Evolutionary conservation across 2,329 filamentous ascomycete genomes (phyloP).

Genomic region (Byssochlamys sp.): DNA sequence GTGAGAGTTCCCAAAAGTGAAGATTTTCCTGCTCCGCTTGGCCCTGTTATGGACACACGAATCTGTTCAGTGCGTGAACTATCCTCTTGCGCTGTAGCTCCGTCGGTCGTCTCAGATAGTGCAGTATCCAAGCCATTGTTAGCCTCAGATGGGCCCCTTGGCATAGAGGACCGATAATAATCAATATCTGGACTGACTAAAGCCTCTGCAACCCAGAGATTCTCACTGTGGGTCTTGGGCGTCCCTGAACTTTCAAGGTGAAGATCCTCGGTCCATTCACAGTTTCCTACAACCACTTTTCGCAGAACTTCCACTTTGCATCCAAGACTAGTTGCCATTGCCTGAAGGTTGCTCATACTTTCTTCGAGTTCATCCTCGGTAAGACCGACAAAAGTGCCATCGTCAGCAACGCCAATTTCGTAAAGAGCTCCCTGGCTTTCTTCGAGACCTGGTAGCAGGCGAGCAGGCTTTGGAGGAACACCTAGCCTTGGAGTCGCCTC

Average conservation of each 20-base stretch:
- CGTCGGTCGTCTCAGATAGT: slow-evolving; percentile 1
- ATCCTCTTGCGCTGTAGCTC: slow-evolving; percentile 12
- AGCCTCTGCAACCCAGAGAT: slow-evolving; percentile 81
- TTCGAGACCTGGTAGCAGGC: slow-evolving; percentile 65
- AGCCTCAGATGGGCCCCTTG: not conserved
- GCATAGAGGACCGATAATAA: slow-evolving; percentile 20
- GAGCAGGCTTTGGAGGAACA: slow-evolving; percentile 43
- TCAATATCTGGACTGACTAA: slow-evolving; percentile 67
- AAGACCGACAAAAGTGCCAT: slow-evolving; percentile 80
- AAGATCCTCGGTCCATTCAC: slow-evolving; percentile 46
- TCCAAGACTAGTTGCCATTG: slow-evolving; percentile 87
- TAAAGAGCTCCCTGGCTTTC: slow-evolving; percentile 89
- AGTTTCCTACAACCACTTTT: slow-evolving; percentile 74
- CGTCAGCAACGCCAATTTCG: slow-evolving; percentile 91
- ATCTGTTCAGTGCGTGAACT: slow-evolving; percentile 60
- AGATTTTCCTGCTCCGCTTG: slow-evolving; percentile 86
- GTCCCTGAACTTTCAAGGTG: slow-evolving; percentile 11
- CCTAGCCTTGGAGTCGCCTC: slow-evolving; percentile 53
- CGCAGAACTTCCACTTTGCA: slow-evolving; percentile 74
- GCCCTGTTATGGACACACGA: slow-evolving; percentile 75
- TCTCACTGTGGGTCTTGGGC: slow-evolving; percentile 34
- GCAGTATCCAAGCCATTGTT: not conserved
- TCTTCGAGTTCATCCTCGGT: slow-evolving; percentile 87
- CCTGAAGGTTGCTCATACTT: slow-evolving; percentile 70
- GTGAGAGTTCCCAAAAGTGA: slow-evolving; percentile 80